Base-by-base conservation (phyloP, 176 grass and related monocot species). In the Musa beccarii region DNA sequence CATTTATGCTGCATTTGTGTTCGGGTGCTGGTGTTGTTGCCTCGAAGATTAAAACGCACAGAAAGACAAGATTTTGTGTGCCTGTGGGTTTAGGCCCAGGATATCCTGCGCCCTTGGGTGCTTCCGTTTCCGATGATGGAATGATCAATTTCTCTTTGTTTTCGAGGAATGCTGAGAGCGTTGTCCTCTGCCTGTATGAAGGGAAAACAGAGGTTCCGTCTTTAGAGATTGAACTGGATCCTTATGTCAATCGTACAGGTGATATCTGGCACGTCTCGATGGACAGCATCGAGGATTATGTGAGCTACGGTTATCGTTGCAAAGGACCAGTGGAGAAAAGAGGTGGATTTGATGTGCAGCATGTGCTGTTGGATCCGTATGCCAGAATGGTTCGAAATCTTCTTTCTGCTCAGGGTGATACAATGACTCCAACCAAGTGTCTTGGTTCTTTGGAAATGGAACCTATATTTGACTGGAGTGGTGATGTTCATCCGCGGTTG, bases 201-300 rank as follows among this genome's bases (percentile, higher is more conserved):
- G 25, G 19, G 66, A 63, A 23, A 43, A 74, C 20, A n/a, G 81
- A 77, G 19, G 79, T 82, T 59, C 88, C 90, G 2, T 74, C 72
- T 11, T n/a, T 91, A 24, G 90, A 98, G 80, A 80, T 98, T 23
- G 82, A 98, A 69, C 85, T 98, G 75, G 90, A 98, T 22, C 84
- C 79, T 29, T 85, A 87, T 73, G 53, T 93, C 54, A 82, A 98
- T 84, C 86, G 84, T 49, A 91, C 90, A 16, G 86, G 90, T 24
- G 65, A 91, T 63, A 66, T 93, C 54, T 98, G 94, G 90, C 94
- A 98, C 28, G 75, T 87, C 62, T 87, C 86, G 3, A 9, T 98
- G 75, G 78, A 89, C 29, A 84, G 16, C 81, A 81, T 85, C 24
- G 78, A 77, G 6, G 79, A 83, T 10, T 89, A 85, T 80, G 72